These are phyloP conservation scores for Zygnema cylindricum DNA, from an alignment of 139 green algal species.

Conservation along the genomic window DNA sequence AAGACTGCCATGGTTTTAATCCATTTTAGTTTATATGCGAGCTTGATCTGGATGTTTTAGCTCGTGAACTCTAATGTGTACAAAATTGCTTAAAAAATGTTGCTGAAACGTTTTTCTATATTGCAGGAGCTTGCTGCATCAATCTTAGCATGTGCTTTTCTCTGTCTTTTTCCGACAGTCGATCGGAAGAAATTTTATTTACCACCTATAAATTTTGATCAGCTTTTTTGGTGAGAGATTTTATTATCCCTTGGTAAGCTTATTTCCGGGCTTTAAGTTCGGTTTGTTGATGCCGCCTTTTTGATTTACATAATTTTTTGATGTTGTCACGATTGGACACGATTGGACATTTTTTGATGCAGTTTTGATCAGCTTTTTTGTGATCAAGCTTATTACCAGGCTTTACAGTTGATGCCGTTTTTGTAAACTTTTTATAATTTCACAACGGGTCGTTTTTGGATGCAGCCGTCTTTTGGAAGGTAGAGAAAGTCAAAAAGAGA, in stretches of 20 bases:
- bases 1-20: not conserved
- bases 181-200: slow-evolving; percentile 15
- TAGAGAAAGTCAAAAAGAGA: slow-evolving; percentile 12
- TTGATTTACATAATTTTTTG: not conserved
- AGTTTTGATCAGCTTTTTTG: not conserved
- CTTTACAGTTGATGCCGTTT: not conserved
- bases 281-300: not conserved
- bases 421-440: not conserved
- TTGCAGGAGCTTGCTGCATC: slow-evolving; percentile 53
- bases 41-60: not conserved
- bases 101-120: too few species aligned
- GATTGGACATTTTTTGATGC: not conserved
- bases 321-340: not conserved
- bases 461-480: not conserved
- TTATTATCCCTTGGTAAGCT: not conserved
- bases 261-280: not conserved
- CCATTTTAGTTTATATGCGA: not conserved
- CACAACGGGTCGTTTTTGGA: not conserved
- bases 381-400: not conserved
- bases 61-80: not conserved
- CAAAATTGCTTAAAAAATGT: not conserved
- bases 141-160: slow-evolving; percentile 33
- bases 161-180: slow-evolving; percentile 40
- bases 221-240: slow-evolving; percentile 25
- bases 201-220: slow-evolving; percentile 51